A percentile compares a stretch with the other conserved stretches of the same genome.
Evolutionary conservation across 208 protist species (phyloP).

Genomic region (Trypanosoma brucei): DNA sequence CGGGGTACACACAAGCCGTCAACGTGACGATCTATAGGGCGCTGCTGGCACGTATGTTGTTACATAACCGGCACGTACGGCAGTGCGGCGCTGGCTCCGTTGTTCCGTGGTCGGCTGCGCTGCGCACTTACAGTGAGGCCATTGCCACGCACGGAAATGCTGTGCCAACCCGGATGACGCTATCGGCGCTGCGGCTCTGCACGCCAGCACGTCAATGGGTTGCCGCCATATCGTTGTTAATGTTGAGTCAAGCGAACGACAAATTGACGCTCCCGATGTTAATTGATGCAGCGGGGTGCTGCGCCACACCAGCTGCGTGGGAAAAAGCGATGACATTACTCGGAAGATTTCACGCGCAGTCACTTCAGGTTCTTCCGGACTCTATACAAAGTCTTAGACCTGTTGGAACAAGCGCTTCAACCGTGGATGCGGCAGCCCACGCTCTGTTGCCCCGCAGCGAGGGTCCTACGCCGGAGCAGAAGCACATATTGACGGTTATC

Average conservation of each 20-base stretch:
- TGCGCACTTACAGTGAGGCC: slow-evolving; percentile 63
- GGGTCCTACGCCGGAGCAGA: slow-evolving; percentile 40
- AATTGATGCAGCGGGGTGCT: slow-evolving; percentile 61
- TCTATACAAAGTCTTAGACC: slow-evolving; percentile 69
- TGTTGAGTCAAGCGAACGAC: slow-evolving; percentile 56
- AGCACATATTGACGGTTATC: slow-evolving; percentile 47
- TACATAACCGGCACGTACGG: slow-evolving; percentile 62
- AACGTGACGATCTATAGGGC: slow-evolving; percentile 51
- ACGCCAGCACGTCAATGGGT: slow-evolving; percentile 58
- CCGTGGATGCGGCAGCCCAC: slow-evolving; percentile 21
- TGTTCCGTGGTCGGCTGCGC: slow-evolving; percentile 60
- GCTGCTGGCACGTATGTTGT: slow-evolving; percentile 75
- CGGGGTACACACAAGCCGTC: slow-evolving; percentile 71
- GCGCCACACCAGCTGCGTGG: slow-evolving; percentile 54
- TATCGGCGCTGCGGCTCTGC: slow-evolving; percentile 70
- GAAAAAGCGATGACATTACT: slow-evolving; percentile 48
- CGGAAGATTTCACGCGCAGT: slow-evolving; percentile 47
- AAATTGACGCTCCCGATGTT: slow-evolving; percentile 73
- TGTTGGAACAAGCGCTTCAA: slow-evolving; percentile 35
- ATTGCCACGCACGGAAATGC: slow-evolving; percentile 52
- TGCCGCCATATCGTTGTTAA: slow-evolving; percentile 47
- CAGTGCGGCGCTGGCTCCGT: slow-evolving; percentile 21
- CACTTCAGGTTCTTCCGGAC: slow-evolving; percentile 46
- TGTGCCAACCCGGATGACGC: slow-evolving; percentile 50
- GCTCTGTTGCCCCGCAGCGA: slow-evolving; percentile 22